A percentile compares a stretch with the other conserved stretches of the same genome.
These are phyloP conservation scores for Colletotrichum eremochloae DNA, from an alignment of 2,329 filamentous ascomycete genomes.

Conservation along the genomic window DNA sequence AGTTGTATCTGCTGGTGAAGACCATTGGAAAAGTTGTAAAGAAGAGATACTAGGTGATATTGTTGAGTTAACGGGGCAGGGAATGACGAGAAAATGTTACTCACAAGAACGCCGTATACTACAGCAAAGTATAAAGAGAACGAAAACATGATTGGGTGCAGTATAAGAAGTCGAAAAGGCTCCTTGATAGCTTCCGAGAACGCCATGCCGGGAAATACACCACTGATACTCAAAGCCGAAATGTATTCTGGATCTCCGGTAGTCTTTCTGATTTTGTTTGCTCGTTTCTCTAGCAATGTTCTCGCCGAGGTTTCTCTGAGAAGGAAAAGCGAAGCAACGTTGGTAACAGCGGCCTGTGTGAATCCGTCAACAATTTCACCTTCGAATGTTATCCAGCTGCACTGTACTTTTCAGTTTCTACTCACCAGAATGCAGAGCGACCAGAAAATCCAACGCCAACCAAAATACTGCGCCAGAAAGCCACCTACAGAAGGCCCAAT, in stretches of 20 bases:
- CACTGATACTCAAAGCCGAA: slow-evolving; percentile 22
- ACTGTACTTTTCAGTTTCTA: slow-evolving; percentile 7
- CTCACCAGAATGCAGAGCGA: slow-evolving; percentile 55
- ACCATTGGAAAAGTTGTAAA: slow-evolving; percentile 57
- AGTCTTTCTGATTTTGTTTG: slow-evolving; percentile 58
- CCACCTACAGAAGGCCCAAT: slow-evolving; percentile 51
- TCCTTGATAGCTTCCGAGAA: slow-evolving; percentile 55
- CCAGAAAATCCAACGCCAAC: slow-evolving; percentile 62
- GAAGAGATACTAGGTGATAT: slow-evolving; percentile 56
- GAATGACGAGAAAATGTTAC: background rate
- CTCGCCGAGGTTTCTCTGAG: slow-evolving; percentile 64
- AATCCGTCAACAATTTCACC: background rate
- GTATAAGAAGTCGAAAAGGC: slow-evolving; percentile 61
- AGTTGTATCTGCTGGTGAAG: slow-evolving; percentile 53
- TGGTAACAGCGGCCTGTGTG: slow-evolving; percentile 44
- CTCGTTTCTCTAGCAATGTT: slow-evolving; percentile 60
- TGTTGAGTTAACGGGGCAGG: background rate
- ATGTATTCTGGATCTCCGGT: slow-evolving; percentile 49
- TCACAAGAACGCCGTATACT: slow-evolving; percentile 50
- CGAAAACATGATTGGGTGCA: slow-evolving; percentile 67
- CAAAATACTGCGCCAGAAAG: slow-evolving; percentile 46
- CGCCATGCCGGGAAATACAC: slow-evolving; percentile 43
- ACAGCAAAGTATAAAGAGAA: slow-evolving; percentile 53
- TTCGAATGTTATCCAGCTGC: slow-evolving; percentile 20
- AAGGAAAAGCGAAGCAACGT: slow-evolving; percentile 53